Evolutionary conservation across 2,329 filamentous ascomycete genomes (phyloP), one percentile per base, ranked within the genome.

Genomic region (Nemania sp.): DNA sequence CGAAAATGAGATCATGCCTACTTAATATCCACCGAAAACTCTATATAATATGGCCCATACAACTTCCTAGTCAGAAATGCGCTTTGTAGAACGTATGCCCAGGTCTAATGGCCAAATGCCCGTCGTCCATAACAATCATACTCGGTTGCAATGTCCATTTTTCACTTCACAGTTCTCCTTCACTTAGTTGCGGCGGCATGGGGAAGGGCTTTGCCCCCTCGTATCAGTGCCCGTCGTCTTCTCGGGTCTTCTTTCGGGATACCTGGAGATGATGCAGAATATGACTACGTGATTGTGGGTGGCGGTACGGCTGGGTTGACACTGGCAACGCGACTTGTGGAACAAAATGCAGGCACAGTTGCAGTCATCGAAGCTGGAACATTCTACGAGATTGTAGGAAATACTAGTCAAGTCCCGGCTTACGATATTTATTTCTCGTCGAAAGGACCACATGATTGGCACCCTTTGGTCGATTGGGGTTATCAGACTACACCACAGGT

Each of bases 221-320:
- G 15, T n/a, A 12, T 33, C 30, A n/a, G 15, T 6, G 30, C 30
- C 8, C 30, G 30, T n/a, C 30, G 30, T n/a, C 30, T 33, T 33
- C 30, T 33, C 12, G 30, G 30, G 30, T 33, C 30, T 33, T 33
- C 30, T 14, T 33, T 33, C 15, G 30, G 30, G 5, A 33, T 33
- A 12, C 8, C 30, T 33, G 30, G 30, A 7, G 2, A n/a, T 24
- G 6, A 36, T 22, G 44, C 33, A 1, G 30, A 22, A 3, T 47
- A 39, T 8, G 48, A 51, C 19, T 51, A 51, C 19, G n/a, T 51
- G 2, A 17, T 51, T 9, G 48, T 51, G 3, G 48, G 48, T 14
- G 48, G 48, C 3, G 48, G 48, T 8, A 51, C 31, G 5, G 31
- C 48, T 3, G 48, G 48, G 6, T 17, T 51, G 3, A 24, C 48